A percentile compares a stretch with the other conserved stretches of the same genome.
Evolutionary conservation across 148 eudicot species (phyloP).

Genomic region (Amaranthus cruentus): DNA sequence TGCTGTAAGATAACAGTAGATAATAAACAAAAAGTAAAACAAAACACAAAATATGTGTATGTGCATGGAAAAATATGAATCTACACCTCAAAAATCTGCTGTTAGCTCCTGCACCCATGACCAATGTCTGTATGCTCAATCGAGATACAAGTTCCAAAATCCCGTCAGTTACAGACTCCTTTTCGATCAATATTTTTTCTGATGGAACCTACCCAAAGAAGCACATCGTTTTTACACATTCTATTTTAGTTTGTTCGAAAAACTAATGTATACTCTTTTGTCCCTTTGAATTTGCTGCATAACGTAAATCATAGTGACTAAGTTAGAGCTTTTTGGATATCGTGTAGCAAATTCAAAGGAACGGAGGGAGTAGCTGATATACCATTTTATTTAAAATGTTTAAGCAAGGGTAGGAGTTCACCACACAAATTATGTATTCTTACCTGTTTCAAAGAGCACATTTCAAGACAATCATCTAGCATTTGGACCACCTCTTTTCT

Average conservation of each 20-base stretch:
- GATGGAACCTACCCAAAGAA: conserved; percentile 37
- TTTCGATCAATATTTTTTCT: conserved; percentile 38
- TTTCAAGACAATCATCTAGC: conserved; percentile 38
- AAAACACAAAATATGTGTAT: background rate
- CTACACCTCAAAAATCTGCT: conserved; percentile 44
- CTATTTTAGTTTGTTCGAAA: too few relatives aligned
- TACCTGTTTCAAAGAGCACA: conserved; percentile 61
- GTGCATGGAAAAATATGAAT: background rate
- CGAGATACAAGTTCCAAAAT: conserved; percentile 56
- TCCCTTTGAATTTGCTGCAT: too few relatives aligned
- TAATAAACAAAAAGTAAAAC: background rate
- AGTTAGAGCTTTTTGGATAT: too few relatives aligned
- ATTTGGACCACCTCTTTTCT: conserved; percentile 40
- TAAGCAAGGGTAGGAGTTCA: too few relatives aligned
- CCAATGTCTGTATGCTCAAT: conserved; percentile 58
- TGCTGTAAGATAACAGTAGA: background rate
- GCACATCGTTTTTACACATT: too few relatives aligned
- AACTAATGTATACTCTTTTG: too few relatives aligned
- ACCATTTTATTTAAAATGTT: too few relatives aligned
- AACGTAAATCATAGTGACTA: too few relatives aligned
- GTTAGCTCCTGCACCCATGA: conserved; percentile 81
- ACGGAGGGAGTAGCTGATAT: too few relatives aligned
- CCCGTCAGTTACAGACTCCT: conserved; percentile 62
- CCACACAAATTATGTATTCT: background rate
- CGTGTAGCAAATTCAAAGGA: too few relatives aligned